phyloP scores from a whole-genome alignment of 1,284 basidiomycete species.

The Erythrobasidium hasegawianum region DNA sequence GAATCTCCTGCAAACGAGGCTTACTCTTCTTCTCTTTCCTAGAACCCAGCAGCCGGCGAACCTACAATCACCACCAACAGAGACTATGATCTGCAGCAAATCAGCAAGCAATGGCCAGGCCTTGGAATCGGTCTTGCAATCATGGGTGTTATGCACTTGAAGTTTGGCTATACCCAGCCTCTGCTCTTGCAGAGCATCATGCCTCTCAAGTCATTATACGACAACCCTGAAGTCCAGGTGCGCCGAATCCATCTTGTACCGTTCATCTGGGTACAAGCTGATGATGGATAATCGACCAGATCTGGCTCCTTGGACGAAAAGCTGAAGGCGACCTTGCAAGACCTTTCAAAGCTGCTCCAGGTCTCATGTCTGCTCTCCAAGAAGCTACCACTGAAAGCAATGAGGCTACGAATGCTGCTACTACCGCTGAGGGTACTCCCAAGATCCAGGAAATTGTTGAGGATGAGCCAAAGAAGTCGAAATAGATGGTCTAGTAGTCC shows the following conservation, averaged over 20 bases:
- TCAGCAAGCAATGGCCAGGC: slow-evolving; percentile 70
- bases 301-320: slow-evolving; percentile 60
- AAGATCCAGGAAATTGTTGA: slow-evolving; percentile 24
- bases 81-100: slow-evolving; percentile 88
- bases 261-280: not conserved
- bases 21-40: not conserved
- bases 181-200: slow-evolving; percentile 86
- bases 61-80: slow-evolving; percentile 77
- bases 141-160: slow-evolving; percentile 58
- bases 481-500: not conserved
- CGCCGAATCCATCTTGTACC: not conserved
- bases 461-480: slow-evolving; percentile 29
- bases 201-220: slow-evolving; percentile 80
- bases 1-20: not conserved
- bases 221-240: slow-evolving; percentile 60
- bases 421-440: not conserved
- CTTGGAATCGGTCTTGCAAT: slow-evolving; percentile 50
- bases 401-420: slow-evolving; percentile 9
- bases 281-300: not conserved
- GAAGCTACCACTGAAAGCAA: slow-evolving; percentile 26
- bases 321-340: slow-evolving; percentile 84
- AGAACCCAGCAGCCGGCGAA: not conserved
- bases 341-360: slow-evolving; percentile 70
- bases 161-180: slow-evolving; percentile 74
- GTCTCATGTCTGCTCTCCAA: slow-evolving; percentile 31